Conservation (phyloP, 1,284 basidiomycete genomes). For the Psilocybe mexicana region DNA sequence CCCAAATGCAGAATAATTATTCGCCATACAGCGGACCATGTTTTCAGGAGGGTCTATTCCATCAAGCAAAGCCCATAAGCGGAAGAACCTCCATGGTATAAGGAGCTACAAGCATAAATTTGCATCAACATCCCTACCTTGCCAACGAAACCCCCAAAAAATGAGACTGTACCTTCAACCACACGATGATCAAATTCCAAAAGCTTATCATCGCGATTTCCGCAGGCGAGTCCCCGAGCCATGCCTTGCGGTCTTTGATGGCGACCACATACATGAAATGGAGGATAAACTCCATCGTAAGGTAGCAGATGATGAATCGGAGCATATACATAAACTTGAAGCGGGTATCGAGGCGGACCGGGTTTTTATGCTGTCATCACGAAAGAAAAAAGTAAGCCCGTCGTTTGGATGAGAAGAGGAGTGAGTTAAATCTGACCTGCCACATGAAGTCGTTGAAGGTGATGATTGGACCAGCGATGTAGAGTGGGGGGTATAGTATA, state of each 20-base stretch:
- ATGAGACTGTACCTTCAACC: slow-evolving; percentile 78
- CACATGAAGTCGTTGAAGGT: slow-evolving; percentile 94
- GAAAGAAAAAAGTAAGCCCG: not conserved
- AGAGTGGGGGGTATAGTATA: slow-evolving; percentile 87
- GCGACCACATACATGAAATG: slow-evolving; percentile 98
- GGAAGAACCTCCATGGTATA: slow-evolving; percentile 97
- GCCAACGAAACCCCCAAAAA: not conserved
- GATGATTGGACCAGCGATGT: slow-evolving; percentile 96
- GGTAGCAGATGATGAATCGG: slow-evolving; percentile 72
- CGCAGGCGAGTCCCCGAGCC: slow-evolving; percentile 73
- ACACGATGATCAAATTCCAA: slow-evolving; percentile 96
- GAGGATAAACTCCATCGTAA: slow-evolving; percentile 90
- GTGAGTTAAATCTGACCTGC: slow-evolving; percentile 59
- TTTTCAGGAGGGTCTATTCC: slow-evolving; percentile 96
- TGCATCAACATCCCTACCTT: not conserved
- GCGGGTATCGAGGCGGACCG: slow-evolving; percentile 42
- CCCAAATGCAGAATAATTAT: slow-evolving; percentile 92
- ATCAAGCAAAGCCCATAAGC: slow-evolving; percentile 90
- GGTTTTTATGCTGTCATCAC: slow-evolving; percentile 49
- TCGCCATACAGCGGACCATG: slow-evolving; percentile 98
- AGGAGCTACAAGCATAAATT: slow-evolving; percentile 63
- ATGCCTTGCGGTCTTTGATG: slow-evolving; percentile 87
- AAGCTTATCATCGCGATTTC: slow-evolving; percentile 94
- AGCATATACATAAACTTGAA: slow-evolving; percentile 57
- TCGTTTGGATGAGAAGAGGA: not conserved